phyloP scores from a whole-genome alignment of 768 basidiomycete genomes.

The Boletus rufocinnamomeus region DNA sequence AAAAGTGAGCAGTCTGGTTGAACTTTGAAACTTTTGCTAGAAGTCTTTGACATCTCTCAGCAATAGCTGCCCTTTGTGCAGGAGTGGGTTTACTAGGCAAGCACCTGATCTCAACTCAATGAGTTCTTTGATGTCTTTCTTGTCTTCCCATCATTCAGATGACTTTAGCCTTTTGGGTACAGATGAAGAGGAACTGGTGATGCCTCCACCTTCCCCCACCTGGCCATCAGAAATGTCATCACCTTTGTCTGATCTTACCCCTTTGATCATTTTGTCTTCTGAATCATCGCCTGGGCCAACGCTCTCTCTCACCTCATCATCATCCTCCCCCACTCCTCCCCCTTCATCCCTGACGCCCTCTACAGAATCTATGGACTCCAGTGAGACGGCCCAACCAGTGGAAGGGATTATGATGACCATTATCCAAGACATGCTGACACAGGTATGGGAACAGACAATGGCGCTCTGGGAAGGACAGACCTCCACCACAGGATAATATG shows the following conservation, averaged over 20 bases:
- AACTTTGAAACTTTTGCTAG: no score
- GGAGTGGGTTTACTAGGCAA: no score
- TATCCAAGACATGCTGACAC: constrained; percentile 55
- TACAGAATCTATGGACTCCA: constrained; percentile 31
- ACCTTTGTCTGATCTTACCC: no score
- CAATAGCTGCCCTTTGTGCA: no score
- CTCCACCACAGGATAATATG: constrained; percentile 42
- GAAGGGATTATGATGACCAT: constrained; percentile 41
- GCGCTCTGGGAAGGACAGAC: constrained; percentile 65
- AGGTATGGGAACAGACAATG: constrained; percentile 58
- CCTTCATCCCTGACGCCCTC: constrained; percentile 41
- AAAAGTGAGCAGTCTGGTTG: no score
- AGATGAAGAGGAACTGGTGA: constrained; percentile 27
- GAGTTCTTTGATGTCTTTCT: constrained; percentile 42
- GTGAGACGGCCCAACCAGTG: constrained; percentile 39
- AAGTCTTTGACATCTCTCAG: no score
- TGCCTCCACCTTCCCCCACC: constrained; percentile 37
- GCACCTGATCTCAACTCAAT: constrained; percentile 41
- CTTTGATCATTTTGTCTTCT: no score
- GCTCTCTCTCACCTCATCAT: no score
- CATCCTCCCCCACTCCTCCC: constrained; percentile 19
- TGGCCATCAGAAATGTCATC: constrained; percentile 26
- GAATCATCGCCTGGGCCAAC: no score
- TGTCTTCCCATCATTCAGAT: constrained; percentile 74
- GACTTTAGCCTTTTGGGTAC: constrained; percentile 51